Evolutionary conservation across 306 rosid species (phyloP), one percentile per base, ranked within the genome.

Genomic region (Crotalaria pallida): DNA sequence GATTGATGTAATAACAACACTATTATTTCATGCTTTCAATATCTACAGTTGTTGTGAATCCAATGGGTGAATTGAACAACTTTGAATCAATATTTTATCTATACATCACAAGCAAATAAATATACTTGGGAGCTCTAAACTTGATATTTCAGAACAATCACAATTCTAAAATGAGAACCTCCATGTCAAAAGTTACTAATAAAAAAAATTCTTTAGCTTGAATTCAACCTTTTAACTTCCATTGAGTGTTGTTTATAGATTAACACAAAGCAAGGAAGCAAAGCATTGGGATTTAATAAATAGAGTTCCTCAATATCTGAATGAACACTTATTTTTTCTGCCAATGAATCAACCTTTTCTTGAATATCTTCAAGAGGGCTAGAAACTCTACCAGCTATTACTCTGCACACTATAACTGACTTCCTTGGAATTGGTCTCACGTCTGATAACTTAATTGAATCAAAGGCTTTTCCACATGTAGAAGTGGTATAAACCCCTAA

Each of bases 241-340:
- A 49, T 23, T 24, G 60, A 44, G 57, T 72, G 65, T 11, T 65
- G 82, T 16, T 71, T 73, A 79, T 67, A 79, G 51, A 83, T 85
- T 15, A 78, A 84, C 41, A 88, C 80, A 78, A 86, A 86, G 68
- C 94, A 88, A 58, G 95, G 87, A 0, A 88, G 87, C 24, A 88
- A 1, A 60, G 88, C 88, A 63, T 23, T 78, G 36, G 91, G 79
- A 78, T 78, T 80, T 23, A 84, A 65, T 8, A 80, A 71, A 40
- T 40, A 53, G 12, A 86, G 83, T 59, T 84, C 86, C 43, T 80
- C 91, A 51, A 61, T 6, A 10, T 80, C 66, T 15, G 77, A 76
- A 58, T 53, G 47, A 31, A 36, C 41, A 69, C 78, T 69, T 47
- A 60, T 9, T 41, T 76, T 76, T 43, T 65, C 47, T 51, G 74